These are phyloP conservation scores for Xylaria intraflava DNA, from an alignment of 495 filamentous ascomycete species.

Conservation along the genomic window DNA sequence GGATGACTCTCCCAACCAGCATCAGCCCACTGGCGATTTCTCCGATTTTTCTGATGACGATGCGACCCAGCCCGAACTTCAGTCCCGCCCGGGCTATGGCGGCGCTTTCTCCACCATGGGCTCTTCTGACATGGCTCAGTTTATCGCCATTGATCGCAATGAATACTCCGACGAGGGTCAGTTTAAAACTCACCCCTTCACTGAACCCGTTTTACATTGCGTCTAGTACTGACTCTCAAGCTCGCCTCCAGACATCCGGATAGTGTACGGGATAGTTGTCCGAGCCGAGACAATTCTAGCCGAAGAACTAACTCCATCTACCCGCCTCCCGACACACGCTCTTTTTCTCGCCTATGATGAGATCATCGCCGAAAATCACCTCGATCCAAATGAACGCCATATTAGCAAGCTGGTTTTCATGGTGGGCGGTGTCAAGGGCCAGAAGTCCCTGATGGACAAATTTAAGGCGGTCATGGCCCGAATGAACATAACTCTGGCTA, in stretches of 20 bases:
- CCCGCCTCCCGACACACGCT: slow-evolving; percentile 64
- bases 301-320: slow-evolving; percentile 46
- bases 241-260: slow-evolving; percentile 57
- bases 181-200: slow-evolving; percentile 4
- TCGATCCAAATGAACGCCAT: slow-evolving; percentile 62
- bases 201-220: neutral
- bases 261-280: slow-evolving; percentile 69
- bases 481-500: slow-evolving; percentile 62
- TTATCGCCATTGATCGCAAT: slow-evolving; percentile 10
- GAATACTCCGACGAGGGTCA: slow-evolving; percentile 61
- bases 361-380: slow-evolving; percentile 58
- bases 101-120: slow-evolving; percentile 36
- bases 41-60: slow-evolving; percentile 5
- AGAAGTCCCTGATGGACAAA: slow-evolving; percentile 51
- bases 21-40: slow-evolving; percentile 3
- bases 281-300: slow-evolving; percentile 56
- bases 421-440: slow-evolving; percentile 52
- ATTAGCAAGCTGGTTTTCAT: slow-evolving; percentile 75
- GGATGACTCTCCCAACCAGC: neutral
- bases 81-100: slow-evolving; percentile 24
- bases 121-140: slow-evolving; percentile 9
- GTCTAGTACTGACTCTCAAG: slow-evolving; percentile 1
- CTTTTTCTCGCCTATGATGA: slow-evolving; percentile 75
- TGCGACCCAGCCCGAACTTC: slow-evolving; percentile 5
- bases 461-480: slow-evolving; percentile 58